Percentiles rank a stretch among this genome's conserved stretches.
Conservation (phyloP, 306 rosid species). For the Quercus cerris region DNA sequence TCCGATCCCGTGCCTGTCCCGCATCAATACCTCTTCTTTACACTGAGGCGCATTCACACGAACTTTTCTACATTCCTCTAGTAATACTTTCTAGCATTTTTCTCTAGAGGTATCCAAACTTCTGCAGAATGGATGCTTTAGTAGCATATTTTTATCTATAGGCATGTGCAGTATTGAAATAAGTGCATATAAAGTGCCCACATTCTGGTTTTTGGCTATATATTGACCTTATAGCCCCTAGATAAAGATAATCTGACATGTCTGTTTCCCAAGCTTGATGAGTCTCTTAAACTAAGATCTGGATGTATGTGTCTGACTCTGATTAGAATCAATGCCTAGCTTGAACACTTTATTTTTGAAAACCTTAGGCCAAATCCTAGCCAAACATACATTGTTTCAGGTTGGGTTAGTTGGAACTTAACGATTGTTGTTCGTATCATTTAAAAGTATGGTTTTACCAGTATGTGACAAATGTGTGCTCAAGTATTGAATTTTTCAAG, state of each 20-base stretch:
- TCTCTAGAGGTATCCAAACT: too few species aligned
- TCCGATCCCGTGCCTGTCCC: too few species aligned
- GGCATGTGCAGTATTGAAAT: neutral
- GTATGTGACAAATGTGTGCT: neutral
- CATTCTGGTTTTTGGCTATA: neutral
- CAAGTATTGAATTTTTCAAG: neutral
- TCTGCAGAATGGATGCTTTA: neutral
- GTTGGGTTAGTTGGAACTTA: neutral
- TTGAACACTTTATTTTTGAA: neutral
- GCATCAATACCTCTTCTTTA: too few species aligned
- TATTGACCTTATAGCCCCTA: neutral
- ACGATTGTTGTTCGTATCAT: neutral
- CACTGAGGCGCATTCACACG: too few species aligned
- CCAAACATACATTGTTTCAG: neutral
- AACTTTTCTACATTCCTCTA: too few species aligned
- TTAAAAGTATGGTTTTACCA: constrained; percentile 1
- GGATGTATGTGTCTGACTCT: neutral
- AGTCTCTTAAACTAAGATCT: neutral
- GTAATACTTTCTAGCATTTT: too few species aligned
- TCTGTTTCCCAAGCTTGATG: neutral
- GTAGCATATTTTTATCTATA: neutral
- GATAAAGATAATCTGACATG: neutral
- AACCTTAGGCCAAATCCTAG: neutral
- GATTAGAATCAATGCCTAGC: neutral
- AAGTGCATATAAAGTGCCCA: neutral